Conservation (phyloP, 257 asterid species). For the Solanum chaucha region DNA sequence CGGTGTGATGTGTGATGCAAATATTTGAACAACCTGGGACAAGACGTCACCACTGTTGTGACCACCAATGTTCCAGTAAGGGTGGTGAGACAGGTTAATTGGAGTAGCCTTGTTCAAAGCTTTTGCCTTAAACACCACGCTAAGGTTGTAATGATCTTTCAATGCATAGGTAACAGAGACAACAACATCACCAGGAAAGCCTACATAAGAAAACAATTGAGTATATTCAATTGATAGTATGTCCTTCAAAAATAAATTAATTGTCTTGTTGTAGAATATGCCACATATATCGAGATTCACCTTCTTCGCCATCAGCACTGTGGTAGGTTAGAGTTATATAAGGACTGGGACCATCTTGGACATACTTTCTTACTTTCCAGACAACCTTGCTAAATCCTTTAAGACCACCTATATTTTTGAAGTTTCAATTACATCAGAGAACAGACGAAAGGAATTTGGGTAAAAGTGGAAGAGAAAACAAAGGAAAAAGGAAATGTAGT, state of each 20-base stretch:
- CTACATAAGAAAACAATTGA: background rate
- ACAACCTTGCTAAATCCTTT: constrained; percentile 56
- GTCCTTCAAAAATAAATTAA: background rate
- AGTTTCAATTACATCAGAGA: background rate
- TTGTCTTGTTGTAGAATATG: background rate
- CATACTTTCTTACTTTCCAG: constrained; percentile 54
- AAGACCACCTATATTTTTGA: constrained; percentile 44
- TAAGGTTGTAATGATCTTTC: background rate
- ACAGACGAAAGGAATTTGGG: background rate
- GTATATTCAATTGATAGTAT: background rate
- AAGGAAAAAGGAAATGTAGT: background rate
- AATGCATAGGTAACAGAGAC: constrained; percentile 4
- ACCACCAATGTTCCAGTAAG: constrained; percentile 17
- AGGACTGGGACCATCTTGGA: constrained; percentile 29
- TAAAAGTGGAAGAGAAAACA: background rate
- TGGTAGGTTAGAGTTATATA: constrained; percentile 43
- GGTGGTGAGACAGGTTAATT: constrained; percentile 19
- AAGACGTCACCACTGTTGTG: constrained; percentile 11
- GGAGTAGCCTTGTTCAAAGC: constrained; percentile 23
- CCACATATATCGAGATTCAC: background rate
- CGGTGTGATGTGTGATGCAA: background rate
- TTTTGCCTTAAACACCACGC: constrained; percentile 4
- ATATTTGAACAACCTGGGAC: constrained; percentile 11
- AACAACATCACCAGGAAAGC: constrained; percentile 14
- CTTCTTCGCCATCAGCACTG: constrained; percentile 79